phyloP scores from a whole-genome alignment of 164 flowering plant species.

The Buxus sempervirens region DNA sequence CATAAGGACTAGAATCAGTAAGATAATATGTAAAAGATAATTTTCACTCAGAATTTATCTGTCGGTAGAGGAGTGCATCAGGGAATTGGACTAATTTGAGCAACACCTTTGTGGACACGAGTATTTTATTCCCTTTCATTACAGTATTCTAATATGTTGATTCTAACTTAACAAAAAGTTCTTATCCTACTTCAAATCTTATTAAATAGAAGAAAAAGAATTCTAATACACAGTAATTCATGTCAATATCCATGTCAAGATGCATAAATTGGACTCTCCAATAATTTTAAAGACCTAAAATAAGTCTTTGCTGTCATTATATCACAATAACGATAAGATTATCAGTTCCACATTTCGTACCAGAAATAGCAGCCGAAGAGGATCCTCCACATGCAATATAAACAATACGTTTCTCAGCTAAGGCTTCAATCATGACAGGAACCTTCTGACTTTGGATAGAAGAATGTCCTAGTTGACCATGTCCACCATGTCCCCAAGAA shows the following conservation, averaged over 20 bases:
- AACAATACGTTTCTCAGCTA: slow-evolving; percentile 45
- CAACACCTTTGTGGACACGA: too few species aligned
- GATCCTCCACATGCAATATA: slow-evolving; percentile 84
- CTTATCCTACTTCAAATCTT: too few species aligned
- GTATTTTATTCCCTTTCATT: too few species aligned
- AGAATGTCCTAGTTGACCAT: slow-evolving; percentile 86
- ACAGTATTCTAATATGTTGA: too few species aligned
- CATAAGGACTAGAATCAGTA: not conserved
- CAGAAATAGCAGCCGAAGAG: slow-evolving; percentile 84
- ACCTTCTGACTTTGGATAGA: slow-evolving; percentile 56
- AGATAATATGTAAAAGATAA: not conserved
- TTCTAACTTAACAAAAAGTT: too few species aligned
- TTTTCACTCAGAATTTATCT: not conserved
- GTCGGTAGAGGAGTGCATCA: not conserved
- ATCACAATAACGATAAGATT: too few species aligned
- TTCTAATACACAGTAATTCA: too few species aligned
- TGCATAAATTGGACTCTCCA: too few species aligned
- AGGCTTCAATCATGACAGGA: slow-evolving; percentile 64
- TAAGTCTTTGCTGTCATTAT: too few species aligned
- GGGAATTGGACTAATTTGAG: not conserved
- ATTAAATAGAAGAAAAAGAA: too few species aligned
- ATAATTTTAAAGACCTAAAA: too few species aligned
- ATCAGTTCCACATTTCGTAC: slow-evolving; percentile 29
- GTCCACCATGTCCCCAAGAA: slow-evolving; percentile 97
- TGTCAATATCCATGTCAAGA: too few species aligned